Evolutionary conservation across 352 stramenopile species (phyloP), one percentile per base, ranked within the genome.

Genomic region (Pythium periplocum): DNA sequence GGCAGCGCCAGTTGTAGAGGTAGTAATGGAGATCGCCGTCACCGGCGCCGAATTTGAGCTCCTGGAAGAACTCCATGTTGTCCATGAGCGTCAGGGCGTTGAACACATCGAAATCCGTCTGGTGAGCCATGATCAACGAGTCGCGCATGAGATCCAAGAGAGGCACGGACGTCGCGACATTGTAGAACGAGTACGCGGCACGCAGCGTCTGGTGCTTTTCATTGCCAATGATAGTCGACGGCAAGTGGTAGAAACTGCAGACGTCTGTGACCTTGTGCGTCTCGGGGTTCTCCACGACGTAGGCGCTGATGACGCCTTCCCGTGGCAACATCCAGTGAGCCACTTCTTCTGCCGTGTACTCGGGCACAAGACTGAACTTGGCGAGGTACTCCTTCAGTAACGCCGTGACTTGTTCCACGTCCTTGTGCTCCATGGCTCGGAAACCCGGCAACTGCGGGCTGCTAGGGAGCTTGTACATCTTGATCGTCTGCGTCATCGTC

Each of bases 161-260:
- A 38, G 71, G 47, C 55, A 88, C 67, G 8, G 75, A 83, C 10
- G 68, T 91, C 33, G 80, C 80, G 48, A 88, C 75, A 58, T 99
- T 99, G 81, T 99, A 99, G 62, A 98, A 99, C 51, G 90, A 97
- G 73, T 99, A 99, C n/a, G 93, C 96, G 1, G 97, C 97, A 66
- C 90, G 86, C 12, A 99, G 83, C 44, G 85, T 97, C 39, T 87
- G 80, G 75, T 99, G 87, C 73, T 98, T 98, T 32, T 84, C 62
- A 69, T 98, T 84, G 45, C 90, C 85, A 37, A 99, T 90, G 55
- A 99, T 91, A 0, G 94, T 97, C 17, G 89, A 98, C 42, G 96
- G 94, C 51, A 99, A 66, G 67, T 99, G 96, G 79, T 99, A 99
- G 62, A 98, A 99, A 70, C 83, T 92, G 51, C 84, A 94, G 40